Percentiles rank a stretch among this genome's conserved stretches.
These are phyloP conservation scores for Adansonia rubrostipa DNA, from an alignment of 441 rosid genomes.

Conservation along the genomic window DNA sequence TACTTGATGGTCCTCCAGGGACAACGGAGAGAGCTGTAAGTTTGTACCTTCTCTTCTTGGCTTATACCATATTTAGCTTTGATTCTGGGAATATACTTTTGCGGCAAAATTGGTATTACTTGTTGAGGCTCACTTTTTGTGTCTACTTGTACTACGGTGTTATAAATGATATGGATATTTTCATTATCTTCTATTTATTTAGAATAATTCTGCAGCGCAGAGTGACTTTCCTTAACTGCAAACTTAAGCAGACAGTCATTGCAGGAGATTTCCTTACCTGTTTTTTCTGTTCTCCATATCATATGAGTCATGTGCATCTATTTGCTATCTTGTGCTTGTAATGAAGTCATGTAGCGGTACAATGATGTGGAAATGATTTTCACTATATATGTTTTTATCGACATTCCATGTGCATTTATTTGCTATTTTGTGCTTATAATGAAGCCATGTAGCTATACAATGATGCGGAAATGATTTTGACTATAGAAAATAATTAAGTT, in stretches of 20 bases:
- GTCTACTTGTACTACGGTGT: neutral
- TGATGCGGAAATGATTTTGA: neutral
- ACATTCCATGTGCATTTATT: neutral
- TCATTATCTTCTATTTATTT: neutral
- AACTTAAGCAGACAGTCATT: conserved; percentile 9
- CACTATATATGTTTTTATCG: neutral
- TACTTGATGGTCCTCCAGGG: conserved; percentile 99
- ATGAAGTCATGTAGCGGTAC: neutral
- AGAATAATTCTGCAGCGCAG: neutral
- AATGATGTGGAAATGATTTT: conserved; percentile 2
- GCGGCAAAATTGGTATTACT: no score
- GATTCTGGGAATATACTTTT: neutral
- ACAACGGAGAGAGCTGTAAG: conserved; percentile 98
- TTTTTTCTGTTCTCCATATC: neutral
- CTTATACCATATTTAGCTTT: conserved; percentile 21
- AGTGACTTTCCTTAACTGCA: neutral
- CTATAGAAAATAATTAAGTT: neutral
- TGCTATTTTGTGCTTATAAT: neutral
- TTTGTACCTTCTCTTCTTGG: conserved; percentile 30
- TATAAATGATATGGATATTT: neutral
- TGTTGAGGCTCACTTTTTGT: neutral
- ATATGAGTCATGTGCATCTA: neutral
- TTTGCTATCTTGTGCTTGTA: neutral
- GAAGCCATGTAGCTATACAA: neutral
- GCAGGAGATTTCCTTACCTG: neutral